Evolutionary conservation across 2,329 filamentous ascomycete species (phyloP), one percentile per base, ranked within the genome.

Genomic region (Cryphonectria radicalis): DNA sequence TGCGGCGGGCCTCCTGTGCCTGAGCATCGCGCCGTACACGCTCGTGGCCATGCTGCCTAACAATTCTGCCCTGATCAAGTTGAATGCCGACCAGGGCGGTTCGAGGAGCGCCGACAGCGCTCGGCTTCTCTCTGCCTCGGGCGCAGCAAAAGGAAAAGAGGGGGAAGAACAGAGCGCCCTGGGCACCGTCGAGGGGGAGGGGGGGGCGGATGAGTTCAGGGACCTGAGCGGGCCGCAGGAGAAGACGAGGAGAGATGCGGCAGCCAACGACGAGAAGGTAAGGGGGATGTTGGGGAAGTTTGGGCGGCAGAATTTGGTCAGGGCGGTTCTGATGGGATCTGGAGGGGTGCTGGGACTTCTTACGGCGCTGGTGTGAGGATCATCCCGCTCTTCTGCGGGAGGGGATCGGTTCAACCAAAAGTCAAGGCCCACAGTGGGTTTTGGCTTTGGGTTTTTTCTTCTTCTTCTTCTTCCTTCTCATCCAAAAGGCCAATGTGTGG

Each of bases 181-280:
- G 28, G 70, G 69, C 4, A 64, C 63, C 4, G 63, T 72, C 7
- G 50, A 66, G 6, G 67, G 67, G 10, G 28, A 50, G n/a, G 67
- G 66, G 0, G 67, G 69, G 28, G 67, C 43, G 6, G 57, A 28
- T 6, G 40, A 72, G 63, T 72, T 46, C 2, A 28, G 17, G 25
- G 70, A 69, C 13, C n/a, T 63, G n/a, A 72, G 67, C 57, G 67
- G 68, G 14, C 70, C 70, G n/a, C 70, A 69, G 28, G 67, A 35
- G 25, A 35, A 67, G n/a, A 72, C 70, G 2, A 7, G 11, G 2
- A 5, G 6, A 7, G 13, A 25, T 43, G 57, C 70, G 28, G 28
- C 17, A 13, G 19, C 32, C 4, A 57, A 69, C 10, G 57, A 72
- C 63, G 57, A 46, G 67, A 35, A 57, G 46, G 63, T 69, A 19